Evolutionary conservation across 2,329 filamentous ascomycete species (phyloP), one percentile per base, ranked within the genome.

Genomic region (Cordyceps fumosorosea): DNA sequence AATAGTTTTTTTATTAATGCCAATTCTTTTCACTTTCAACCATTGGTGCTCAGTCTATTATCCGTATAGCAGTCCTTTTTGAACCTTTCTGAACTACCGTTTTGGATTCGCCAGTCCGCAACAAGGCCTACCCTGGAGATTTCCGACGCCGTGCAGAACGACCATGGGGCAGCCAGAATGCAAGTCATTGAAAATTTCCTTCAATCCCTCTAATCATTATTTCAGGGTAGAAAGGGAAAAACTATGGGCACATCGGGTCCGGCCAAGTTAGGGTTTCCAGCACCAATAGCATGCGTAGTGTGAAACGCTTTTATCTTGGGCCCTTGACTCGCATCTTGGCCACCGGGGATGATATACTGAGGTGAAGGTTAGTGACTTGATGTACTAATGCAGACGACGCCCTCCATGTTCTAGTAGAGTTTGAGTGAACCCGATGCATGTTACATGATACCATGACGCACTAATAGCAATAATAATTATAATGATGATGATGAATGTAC

Each of bases 1-100:
- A 56, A 51, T 56, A 50, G 12, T 3, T 56, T 50, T n/a, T 56
- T 50, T 61, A 52, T 60, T 62, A 62, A 52, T 60, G 40, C 40
- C 26, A 12, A n/a, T 12, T 53, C 52, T 47, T 22, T 47, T 47
- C 10, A 34, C 20, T 32, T 52, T 52, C 26, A 52, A 4, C 2
- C 29, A 18, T 12, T 44, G 22, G 20, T 14, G 10, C 20, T 24
- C 11, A 5, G 29, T 2, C 12, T 37, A 37, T 37, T 29, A 4
- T 29, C 5, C 5, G 5, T 29, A 29, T 6, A 7, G 18, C 16
- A 22, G 18, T 45, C 7, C 14, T 45, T n/a, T n/a, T n/a, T n/a
- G n/a, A n/a, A n/a, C n/a, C n/a, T n/a, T n/a, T n/a, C n/a, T n/a
- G n/a, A n/a, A n/a, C n/a, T n/a, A n/a, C n/a, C n/a, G n/a, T n/a